Evolutionary conservation across 2,329 filamentous ascomycete species (phyloP), one percentile per base, ranked within the genome.

Genomic region (Exserohilum rostratum): DNA sequence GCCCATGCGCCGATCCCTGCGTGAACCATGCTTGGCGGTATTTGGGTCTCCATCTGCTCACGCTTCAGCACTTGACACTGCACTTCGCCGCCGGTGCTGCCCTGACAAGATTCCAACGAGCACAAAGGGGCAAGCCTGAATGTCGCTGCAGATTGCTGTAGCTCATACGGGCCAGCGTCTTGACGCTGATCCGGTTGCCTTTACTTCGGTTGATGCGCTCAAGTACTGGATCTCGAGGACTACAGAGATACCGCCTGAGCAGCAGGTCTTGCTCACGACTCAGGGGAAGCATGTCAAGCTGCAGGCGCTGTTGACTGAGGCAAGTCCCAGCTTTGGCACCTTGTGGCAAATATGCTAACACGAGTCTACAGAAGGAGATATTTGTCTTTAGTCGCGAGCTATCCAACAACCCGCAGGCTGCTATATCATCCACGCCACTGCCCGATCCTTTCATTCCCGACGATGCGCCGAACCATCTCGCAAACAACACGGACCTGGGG

Each of bases 101-200:
- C 56, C 60, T 53, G 61, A 61, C 58, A 63, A 49, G 54, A 58
- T 27, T 45, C 22, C 45, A 46, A 53, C 50, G 58, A 63, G 65
- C 57, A 65, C 55, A 59, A 29, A 69, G 61, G n/a, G 60, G 61
- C 55, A 50, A 55, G 52, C 55, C 61, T 85, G 82, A 78, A 96
- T 96, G 91, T 90, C 90, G 81, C 86, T 93, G 76, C 87, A 91
- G 80, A 88, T 96, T 78, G 90, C 91, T 82, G 88, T 96, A 74
- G 92, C 91, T 83, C 93, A 96, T 80, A 92, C 90, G 78, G 93
- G 93, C 82, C 88, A 91, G 82, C 88, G 89, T 79, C 84, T 96
- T 73, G 83, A 87, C 75, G 85, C 90, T 75, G 90, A 96, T 79
- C 85, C 88, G 64, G 83, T 87, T 61, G 85, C 87, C 72, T 90